Evolutionary conservation across 2,329 filamentous ascomycete species (phyloP).

Genomic region (Onygenales sp.): DNA sequence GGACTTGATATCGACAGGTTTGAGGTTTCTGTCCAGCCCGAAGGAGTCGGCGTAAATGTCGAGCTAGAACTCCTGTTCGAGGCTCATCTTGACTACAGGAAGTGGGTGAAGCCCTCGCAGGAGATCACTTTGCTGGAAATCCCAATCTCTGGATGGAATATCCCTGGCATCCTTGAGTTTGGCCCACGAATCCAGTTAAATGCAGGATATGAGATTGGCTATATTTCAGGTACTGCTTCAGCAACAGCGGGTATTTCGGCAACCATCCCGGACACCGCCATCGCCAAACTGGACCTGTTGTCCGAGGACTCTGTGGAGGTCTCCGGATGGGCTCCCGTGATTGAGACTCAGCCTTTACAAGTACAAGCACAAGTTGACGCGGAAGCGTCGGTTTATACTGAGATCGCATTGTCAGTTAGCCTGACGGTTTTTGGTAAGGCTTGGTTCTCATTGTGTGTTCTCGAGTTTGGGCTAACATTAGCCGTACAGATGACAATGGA

Average conservation of each 20-base stretch:
- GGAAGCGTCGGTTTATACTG: conserved; percentile 2
- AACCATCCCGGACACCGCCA: conserved; percentile 3
- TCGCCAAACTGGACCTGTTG: conserved; percentile 5
- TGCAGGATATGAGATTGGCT: conserved; percentile 4
- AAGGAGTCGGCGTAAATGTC: conserved; percentile 1
- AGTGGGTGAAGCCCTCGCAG: not conserved
- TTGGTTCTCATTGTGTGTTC: not conserved
- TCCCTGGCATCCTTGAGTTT: conserved; percentile 5
- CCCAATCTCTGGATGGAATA: conserved; percentile 6
- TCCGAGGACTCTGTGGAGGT: conserved; percentile 1
- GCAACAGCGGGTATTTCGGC: conserved; percentile 4
- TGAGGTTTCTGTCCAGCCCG: conserved; percentile 3
- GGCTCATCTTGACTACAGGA: conserved; percentile 1
- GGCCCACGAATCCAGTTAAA: conserved; percentile 5
- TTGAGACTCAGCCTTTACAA: conserved; percentile 3
- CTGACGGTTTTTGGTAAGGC: conserved; percentile 3
- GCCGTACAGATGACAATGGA: conserved; percentile 4
- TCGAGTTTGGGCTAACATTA: not conserved
- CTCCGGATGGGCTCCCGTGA: conserved; percentile 4
- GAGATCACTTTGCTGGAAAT: conserved; percentile 4
- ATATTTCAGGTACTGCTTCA: conserved; percentile 2
- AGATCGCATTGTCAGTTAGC: conserved; percentile 5
- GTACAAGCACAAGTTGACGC: conserved; percentile 5
- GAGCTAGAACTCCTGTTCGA: conserved; percentile 1
- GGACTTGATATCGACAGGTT: conserved; percentile 5